Conservation (phyloP, 108 stramenopile species). For the Cyclotella kingstonii region DNA sequence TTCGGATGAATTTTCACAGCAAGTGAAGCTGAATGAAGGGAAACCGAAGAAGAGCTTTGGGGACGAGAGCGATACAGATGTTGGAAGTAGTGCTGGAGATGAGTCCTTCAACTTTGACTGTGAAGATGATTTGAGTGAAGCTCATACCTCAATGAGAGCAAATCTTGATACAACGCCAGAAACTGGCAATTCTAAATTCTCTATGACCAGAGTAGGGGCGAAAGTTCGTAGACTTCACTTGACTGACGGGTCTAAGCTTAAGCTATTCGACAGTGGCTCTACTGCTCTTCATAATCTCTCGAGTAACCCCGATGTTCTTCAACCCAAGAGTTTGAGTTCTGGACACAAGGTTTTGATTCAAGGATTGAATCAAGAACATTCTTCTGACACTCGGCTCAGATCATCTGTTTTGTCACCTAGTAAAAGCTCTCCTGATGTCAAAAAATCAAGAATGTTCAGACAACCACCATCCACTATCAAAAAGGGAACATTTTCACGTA, state of each 20-base stretch:
- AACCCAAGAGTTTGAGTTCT: not conserved
- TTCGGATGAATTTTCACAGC: slow-evolving; percentile 8
- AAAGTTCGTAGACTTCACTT: slow-evolving; percentile 27
- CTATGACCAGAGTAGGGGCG: slow-evolving; percentile 19
- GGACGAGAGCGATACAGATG: slow-evolving; percentile 22
- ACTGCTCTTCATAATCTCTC: not conserved
- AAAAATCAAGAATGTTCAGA: no score
- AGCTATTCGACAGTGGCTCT: not conserved
- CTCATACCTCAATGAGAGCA: not conserved
- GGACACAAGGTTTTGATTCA: no score
- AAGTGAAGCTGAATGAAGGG: not conserved
- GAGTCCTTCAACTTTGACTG: slow-evolving; percentile 10
- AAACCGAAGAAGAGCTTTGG: not conserved
- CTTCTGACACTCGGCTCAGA: no score
- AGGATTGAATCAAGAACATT: no score
- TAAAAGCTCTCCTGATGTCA: no score
- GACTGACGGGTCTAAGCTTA: not conserved
- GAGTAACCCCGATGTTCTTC: not conserved
- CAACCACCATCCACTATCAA: no score
- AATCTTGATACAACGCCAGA: slow-evolving; percentile 5
- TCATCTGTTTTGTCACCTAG: no score
- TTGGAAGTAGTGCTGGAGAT: slow-evolving; percentile 9
- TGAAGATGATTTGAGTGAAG: slow-evolving; percentile 6
- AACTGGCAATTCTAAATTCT: slow-evolving; percentile 3
- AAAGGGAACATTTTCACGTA: no score